phyloP scores from a whole-genome alignment of 768 basidiomycete genomes.

The Gymnopilus junonius region DNA sequence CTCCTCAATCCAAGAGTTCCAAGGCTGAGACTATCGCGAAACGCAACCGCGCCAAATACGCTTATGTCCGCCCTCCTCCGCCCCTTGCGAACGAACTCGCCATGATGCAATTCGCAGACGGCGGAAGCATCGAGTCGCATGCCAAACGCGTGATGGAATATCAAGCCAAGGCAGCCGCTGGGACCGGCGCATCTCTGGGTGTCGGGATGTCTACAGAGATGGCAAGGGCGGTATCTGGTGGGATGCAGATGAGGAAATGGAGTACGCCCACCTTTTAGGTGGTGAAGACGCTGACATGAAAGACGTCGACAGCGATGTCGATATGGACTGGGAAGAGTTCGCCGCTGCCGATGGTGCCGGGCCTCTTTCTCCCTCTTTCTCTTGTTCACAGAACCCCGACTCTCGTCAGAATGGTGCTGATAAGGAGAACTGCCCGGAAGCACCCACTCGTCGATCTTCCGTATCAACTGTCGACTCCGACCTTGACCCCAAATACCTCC shows the following conservation, averaged over 20 bases:
- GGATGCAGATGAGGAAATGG: constrained; percentile 74
- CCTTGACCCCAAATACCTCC: constrained; percentile 51
- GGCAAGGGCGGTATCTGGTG: constrained; percentile 68
- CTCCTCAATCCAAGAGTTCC: constrained; percentile 16
- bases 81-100: constrained; percentile 70
- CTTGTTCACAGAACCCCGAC: not conserved
- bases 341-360: constrained; percentile 5
- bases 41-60: constrained; percentile 59
- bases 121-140: constrained; percentile 61
- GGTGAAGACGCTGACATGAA: constrained; percentile 25
- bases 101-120: constrained; percentile 70
- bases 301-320: constrained; percentile 12
- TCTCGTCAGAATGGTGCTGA: not conserved
- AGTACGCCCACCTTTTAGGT: constrained; percentile 64
- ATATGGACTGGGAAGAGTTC: constrained; percentile 28
- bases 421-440: constrained; percentile 19
- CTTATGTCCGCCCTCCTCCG: constrained; percentile 44
- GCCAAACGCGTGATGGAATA: constrained; percentile 56
- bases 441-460: constrained; percentile 15
- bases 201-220: constrained; percentile 63
- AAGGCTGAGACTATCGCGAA: constrained; percentile 37
- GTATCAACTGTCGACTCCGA: constrained; percentile 59
- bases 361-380: constrained; percentile 10
- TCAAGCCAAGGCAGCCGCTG: constrained; percentile 52
- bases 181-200: constrained; percentile 26